Percentiles rank a stretch among this genome's conserved stretches.
Conservation (phyloP, 495 filamentous ascomycete genomes). For the Aspergillus campestris region DNA sequence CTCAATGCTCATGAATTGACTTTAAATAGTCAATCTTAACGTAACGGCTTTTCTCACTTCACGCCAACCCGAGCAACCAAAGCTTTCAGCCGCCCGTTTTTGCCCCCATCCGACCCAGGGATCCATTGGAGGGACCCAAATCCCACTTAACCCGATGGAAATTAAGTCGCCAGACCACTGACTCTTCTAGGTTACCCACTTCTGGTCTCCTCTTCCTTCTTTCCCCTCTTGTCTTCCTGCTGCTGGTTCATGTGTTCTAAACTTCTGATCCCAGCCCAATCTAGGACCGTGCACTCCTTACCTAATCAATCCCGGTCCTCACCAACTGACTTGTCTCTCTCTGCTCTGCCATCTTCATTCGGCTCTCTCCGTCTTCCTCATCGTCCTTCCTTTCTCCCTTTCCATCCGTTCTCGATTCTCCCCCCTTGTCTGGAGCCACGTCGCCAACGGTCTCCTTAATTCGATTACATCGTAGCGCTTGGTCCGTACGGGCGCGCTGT, state of each 20-base stretch:
- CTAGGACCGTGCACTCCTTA: constrained; percentile 16
- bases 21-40: too few species aligned
- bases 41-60: too few species aligned
- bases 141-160: too few species aligned
- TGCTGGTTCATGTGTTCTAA: neutral
- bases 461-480: constrained; percentile 7
- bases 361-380: neutral
- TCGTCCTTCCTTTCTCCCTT: neutral
- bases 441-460: neutral
- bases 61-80: too few species aligned
- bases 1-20: too few species aligned
- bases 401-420: neutral
- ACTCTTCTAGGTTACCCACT: too few species aligned
- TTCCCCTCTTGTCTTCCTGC: too few species aligned
- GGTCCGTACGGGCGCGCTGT: constrained; percentile 15
- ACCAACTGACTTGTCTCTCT: constrained; percentile 1
- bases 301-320: constrained; percentile 15
- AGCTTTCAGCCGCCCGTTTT: too few species aligned
- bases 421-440: neutral
- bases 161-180: too few species aligned
- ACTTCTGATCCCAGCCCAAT: constrained; percentile 13
- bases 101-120: too few species aligned
- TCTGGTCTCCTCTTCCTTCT: too few species aligned
- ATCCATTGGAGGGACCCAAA: too few species aligned
- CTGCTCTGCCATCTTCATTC: constrained; percentile 1